Percentiles rank a stretch among this genome's conserved stretches.
Conservation (phyloP, 805 yeast species). For the Metschnikowia henanensis region DNA sequence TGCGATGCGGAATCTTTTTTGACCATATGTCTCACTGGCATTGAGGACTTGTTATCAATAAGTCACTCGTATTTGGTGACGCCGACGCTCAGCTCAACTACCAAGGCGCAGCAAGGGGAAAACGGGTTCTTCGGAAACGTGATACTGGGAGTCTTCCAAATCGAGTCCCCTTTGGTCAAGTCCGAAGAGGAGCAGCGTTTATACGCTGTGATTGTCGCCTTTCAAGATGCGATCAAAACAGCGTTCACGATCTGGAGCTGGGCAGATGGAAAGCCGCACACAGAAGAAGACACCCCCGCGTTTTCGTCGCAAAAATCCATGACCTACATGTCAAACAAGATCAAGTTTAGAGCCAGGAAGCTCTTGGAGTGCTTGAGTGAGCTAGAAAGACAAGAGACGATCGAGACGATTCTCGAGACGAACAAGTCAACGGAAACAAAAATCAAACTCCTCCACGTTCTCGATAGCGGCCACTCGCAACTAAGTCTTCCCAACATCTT, state of each 20-base stretch:
- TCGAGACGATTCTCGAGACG: slow-evolving; percentile 61
- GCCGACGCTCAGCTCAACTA: slow-evolving; percentile 23
- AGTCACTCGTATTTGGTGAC: slow-evolving; percentile 55
- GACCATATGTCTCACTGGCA: slow-evolving; percentile 53
- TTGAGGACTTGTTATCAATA: slow-evolving; percentile 62
- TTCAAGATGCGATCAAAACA: slow-evolving; percentile 56
- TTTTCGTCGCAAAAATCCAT: slow-evolving; percentile 27
- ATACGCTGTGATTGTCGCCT: slow-evolving; percentile 57
- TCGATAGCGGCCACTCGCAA: slow-evolving; percentile 84
- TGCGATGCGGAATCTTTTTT: slow-evolving; percentile 42
- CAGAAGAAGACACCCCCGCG: not conserved
- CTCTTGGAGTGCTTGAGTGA: slow-evolving; percentile 63
- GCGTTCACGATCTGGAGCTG: slow-evolving; percentile 70
- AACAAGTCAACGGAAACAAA: slow-evolving; percentile 17
- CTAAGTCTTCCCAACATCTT: slow-evolving; percentile 68
- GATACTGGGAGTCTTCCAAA: slow-evolving; percentile 76
- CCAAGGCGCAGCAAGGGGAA: slow-evolving; percentile 26
- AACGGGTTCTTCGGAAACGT: slow-evolving; percentile 63
- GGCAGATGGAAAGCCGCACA: slow-evolving; percentile 47
- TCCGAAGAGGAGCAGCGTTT: slow-evolving; percentile 54
- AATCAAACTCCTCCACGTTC: slow-evolving; percentile 66
- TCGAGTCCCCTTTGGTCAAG: slow-evolving; percentile 59
- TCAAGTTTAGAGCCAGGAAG: slow-evolving; percentile 68
- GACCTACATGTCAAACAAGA: slow-evolving; percentile 48
- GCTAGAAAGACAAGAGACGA: slow-evolving; percentile 69